Percentiles rank a stretch among this genome's conserved stretches.
Conservation (phyloP, 2,329 filamentous ascomycete species). For the Beauveria medogensis region DNA sequence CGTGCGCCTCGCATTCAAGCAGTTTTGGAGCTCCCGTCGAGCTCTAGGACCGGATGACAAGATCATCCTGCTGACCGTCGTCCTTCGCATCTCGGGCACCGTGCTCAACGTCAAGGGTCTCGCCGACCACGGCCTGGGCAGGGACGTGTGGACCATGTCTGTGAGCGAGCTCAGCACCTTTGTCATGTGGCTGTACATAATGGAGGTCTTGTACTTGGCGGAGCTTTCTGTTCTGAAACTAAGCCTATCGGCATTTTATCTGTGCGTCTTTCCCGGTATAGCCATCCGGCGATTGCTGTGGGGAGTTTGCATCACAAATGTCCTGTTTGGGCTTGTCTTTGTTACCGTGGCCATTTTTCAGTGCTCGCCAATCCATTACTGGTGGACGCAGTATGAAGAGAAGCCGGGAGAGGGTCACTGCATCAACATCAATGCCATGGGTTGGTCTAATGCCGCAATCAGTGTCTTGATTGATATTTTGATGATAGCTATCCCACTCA, state of each 20-base stretch:
- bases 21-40: constrained; percentile 25
- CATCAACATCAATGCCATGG: constrained; percentile 39
- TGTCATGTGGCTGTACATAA: constrained; percentile 33
- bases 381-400: constrained; percentile 45
- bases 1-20: constrained; percentile 31
- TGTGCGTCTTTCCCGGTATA: constrained; percentile 41
- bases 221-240: constrained; percentile 40
- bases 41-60: constrained; percentile 32
- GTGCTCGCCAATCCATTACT: constrained; percentile 41
- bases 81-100: constrained; percentile 22
- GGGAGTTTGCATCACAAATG: constrained; percentile 32
- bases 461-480: constrained; percentile 44
- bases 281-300: constrained; percentile 32
- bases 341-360: constrained; percentile 38
- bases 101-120: constrained; percentile 25
- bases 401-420: constrained; percentile 36
- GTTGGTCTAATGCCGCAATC: constrained; percentile 43
- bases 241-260: constrained; percentile 46
- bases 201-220: constrained; percentile 38
- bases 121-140: constrained; percentile 35
- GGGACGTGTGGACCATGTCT: constrained; percentile 42
- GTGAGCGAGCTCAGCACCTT: constrained; percentile 35
- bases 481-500: constrained; percentile 43
- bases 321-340: constrained; percentile 33
- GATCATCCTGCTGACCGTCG: constrained; percentile 23